Evolutionary conservation across 179 eudicot genomes (phyloP).

Genomic region (Heliamphora pulchella): DNA sequence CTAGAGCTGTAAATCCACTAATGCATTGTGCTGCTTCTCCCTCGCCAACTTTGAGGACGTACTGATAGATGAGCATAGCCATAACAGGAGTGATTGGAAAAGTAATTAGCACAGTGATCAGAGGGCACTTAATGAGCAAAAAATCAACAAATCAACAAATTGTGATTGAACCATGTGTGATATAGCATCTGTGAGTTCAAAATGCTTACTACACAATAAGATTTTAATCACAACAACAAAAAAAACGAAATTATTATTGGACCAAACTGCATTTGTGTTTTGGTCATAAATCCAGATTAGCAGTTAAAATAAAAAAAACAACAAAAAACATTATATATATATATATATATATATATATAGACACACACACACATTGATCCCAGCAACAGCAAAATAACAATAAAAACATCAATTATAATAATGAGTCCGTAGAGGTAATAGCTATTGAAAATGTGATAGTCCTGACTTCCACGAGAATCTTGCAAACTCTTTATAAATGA

Average conservation of each 20-base stretch:
- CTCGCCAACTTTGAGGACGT: slow-evolving; percentile 76
- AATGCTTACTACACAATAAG: not conserved
- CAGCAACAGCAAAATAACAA: not conserved
- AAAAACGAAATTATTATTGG: not conserved
- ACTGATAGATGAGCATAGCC: slow-evolving; percentile 35
- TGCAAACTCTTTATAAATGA: not conserved
- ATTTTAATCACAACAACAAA: not conserved
- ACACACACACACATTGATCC: too few species aligned
- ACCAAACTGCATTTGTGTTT: not conserved
- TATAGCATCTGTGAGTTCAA: not conserved
- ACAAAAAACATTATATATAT: too few species aligned
- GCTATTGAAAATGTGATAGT: not conserved
- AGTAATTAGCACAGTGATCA: not conserved
- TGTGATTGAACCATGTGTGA: not conserved
- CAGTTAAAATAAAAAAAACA: not conserved
- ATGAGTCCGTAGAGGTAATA: not conserved
- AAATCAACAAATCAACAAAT: not conserved
- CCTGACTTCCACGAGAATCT: not conserved
- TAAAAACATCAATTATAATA: not conserved
- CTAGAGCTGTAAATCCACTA: slow-evolving; percentile 79
- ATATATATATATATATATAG: too few species aligned
- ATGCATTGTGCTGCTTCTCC: slow-evolving; percentile 66
- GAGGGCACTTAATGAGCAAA: not conserved
- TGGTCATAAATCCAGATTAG: slow-evolving; percentile 3
- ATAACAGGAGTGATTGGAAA: slow-evolving; percentile 10